phyloP scores from a whole-genome alignment of 2,329 filamentous ascomycete genomes.

The Rhexocercosporidium sp. region DNA sequence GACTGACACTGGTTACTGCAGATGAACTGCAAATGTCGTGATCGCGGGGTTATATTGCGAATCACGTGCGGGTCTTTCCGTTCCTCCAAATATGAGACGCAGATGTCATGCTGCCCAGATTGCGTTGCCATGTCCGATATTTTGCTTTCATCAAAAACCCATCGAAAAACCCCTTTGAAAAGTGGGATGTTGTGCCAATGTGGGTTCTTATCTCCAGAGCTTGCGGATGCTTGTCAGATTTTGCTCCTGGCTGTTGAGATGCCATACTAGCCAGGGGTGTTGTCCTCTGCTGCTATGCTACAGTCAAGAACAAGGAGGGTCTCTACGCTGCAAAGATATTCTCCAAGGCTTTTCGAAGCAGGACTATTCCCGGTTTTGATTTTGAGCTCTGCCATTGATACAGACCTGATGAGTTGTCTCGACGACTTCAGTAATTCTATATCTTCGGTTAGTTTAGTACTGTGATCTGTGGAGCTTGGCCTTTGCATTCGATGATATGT shows the following conservation, averaged over 20 bases:
- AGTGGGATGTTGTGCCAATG: background rate
- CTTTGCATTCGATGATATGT: background rate
- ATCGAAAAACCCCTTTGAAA: background rate
- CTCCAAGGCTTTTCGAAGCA: background rate
- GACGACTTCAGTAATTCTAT: background rate
- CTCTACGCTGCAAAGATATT: background rate
- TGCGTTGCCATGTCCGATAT: background rate
- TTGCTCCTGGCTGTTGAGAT: too few species aligned
- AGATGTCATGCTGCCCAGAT: background rate
- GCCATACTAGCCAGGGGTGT: background rate
- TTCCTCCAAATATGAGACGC: background rate
- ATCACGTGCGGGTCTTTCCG: background rate
- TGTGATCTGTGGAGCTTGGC: background rate
- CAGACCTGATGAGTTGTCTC: background rate
- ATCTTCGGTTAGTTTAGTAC: background rate
- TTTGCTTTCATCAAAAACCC: background rate
- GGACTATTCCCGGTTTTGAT: background rate
- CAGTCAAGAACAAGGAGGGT: background rate
- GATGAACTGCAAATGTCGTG: background rate
- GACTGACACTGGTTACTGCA: background rate
- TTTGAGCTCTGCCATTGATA: background rate
- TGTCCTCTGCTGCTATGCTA: background rate
- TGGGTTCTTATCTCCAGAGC: background rate
- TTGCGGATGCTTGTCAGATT: background rate
- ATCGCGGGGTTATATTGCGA: background rate